Conservation (phyloP, 2,329 filamentous ascomycete genomes). For the Pestalotiopsis sp. region DNA sequence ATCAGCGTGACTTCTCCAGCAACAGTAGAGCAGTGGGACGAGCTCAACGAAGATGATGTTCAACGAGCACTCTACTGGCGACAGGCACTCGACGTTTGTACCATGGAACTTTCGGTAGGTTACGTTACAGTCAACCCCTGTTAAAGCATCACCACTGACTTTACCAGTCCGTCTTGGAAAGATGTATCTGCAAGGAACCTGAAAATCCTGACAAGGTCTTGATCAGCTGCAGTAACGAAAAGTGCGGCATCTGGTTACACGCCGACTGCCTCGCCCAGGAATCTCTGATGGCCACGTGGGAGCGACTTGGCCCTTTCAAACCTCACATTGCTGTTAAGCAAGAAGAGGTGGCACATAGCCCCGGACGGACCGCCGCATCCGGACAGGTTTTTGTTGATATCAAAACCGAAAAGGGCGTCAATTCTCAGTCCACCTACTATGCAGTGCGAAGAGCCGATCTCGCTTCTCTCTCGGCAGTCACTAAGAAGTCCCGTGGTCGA, state of each 20-base stretch:
- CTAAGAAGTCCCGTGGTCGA: slow-evolving; percentile 34
- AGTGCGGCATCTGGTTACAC: slow-evolving; percentile 65
- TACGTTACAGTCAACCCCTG: slow-evolving; percentile 21
- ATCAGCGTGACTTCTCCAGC: slow-evolving; percentile 66
- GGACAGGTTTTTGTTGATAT: slow-evolving; percentile 55
- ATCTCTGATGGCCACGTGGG: slow-evolving; percentile 50
- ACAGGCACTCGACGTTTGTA: slow-evolving; percentile 62
- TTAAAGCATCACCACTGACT: not conserved
- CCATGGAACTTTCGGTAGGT: slow-evolving; percentile 60
- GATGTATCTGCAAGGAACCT: slow-evolving; percentile 61
- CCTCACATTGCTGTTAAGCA: slow-evolving; percentile 45
- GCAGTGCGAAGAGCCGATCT: slow-evolving; percentile 28
- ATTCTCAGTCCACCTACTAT: not conserved
- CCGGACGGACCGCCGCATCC: slow-evolving; percentile 46
- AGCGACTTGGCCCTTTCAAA: slow-evolving; percentile 50
- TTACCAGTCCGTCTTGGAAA: slow-evolving; percentile 50
- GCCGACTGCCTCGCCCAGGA: slow-evolving; percentile 63
- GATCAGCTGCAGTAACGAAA: slow-evolving; percentile 56
- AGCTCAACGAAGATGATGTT: slow-evolving; percentile 66
- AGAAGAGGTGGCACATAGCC: slow-evolving; percentile 41
- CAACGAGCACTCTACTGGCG: slow-evolving; percentile 64
- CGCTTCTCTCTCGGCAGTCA: slow-evolving; percentile 35
- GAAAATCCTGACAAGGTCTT: slow-evolving; percentile 64
- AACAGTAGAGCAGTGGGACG: slow-evolving; percentile 68
- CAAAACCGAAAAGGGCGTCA: slow-evolving; percentile 41